These are phyloP conservation scores for Rhamnella rubrinervis DNA, from an alignment of 331 rosid genomes.

Conservation along the genomic window DNA sequence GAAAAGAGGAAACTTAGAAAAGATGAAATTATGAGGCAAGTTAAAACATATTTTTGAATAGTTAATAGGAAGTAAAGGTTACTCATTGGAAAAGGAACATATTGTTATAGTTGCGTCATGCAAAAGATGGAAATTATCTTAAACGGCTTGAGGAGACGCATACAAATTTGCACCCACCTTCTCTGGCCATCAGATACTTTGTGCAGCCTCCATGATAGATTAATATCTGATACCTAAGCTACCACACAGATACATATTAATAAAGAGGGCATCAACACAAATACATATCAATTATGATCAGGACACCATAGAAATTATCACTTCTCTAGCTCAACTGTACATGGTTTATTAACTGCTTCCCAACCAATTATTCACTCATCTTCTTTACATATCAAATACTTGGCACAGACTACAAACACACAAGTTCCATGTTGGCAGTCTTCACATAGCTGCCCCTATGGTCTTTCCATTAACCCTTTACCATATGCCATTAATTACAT, in stretches of 20 bases:
- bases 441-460: not conserved
- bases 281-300: not conserved
- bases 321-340: no score
- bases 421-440: not conserved
- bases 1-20: conserved; percentile 9
- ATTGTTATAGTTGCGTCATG: not conserved
- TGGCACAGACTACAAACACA: not conserved
- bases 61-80: no score
- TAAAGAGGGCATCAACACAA: not conserved
- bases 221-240: conserved; percentile 60
- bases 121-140: conserved; percentile 43
- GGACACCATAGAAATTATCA: not conserved
- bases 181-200: conserved; percentile 96
- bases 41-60: no score
- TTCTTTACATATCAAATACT: not conserved
- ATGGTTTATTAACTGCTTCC: not conserved
- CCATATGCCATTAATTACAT: no score
- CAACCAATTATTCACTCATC: not conserved
- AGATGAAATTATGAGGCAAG: not conserved
- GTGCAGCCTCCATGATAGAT: conserved; percentile 93
- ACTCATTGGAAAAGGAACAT: not conserved
- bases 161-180: conserved; percentile 92
- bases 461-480: no score
- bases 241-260: conserved; percentile 14
- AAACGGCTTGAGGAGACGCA: conserved; percentile 88